These are phyloP conservation scores for Chalciporus sp. DNA, from an alignment of 1,284 basidiomycete species.

Conservation along the genomic window DNA sequence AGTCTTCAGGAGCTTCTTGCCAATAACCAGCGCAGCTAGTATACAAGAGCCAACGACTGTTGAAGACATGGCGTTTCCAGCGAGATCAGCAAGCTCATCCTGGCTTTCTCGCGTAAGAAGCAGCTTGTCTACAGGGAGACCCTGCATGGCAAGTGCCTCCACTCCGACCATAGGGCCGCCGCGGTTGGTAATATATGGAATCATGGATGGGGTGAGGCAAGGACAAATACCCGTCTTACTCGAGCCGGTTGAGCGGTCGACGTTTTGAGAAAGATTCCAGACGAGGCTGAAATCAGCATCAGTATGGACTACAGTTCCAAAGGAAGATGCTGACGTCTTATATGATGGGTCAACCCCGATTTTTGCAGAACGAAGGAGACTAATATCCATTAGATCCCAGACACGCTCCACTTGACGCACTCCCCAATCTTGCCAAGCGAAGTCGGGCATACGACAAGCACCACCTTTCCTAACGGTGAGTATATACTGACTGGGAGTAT, in stretches of 20 bases:
- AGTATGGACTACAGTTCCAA: constrained; percentile 14
- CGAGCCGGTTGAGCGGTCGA: constrained; percentile 85
- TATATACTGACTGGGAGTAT: not conserved
- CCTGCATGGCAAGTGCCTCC: constrained; percentile 92
- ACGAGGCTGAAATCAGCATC: constrained; percentile 58
- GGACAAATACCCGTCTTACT: constrained; percentile 84
- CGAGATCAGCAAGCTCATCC: constrained; percentile 92
- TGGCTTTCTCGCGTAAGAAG: constrained; percentile 91
- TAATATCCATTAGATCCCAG: constrained; percentile 94
- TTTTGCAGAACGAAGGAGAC: constrained; percentile 78
- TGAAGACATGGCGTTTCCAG: constrained; percentile 96
- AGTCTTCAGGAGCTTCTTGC: constrained; percentile 62
- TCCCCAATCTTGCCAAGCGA: constrained; percentile 95
- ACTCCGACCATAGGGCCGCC: constrained; percentile 96
- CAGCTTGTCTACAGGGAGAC: constrained; percentile 89
- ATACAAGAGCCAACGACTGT: constrained; percentile 94
- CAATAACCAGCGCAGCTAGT: constrained; percentile 76
- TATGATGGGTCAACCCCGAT: constrained; percentile 82
- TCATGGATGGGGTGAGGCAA: constrained; percentile 95
- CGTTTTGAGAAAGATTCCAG: constrained; percentile 98
- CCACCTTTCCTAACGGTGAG: constrained; percentile 53
- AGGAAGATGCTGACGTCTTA: constrained; percentile 67
- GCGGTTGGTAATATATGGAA: constrained; percentile 93
- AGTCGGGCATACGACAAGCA: constrained; percentile 85
- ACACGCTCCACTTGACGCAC: constrained; percentile 90